phyloP scores from a whole-genome alignment of 345 rosid species.

The Moricandia arvensis region DNA sequence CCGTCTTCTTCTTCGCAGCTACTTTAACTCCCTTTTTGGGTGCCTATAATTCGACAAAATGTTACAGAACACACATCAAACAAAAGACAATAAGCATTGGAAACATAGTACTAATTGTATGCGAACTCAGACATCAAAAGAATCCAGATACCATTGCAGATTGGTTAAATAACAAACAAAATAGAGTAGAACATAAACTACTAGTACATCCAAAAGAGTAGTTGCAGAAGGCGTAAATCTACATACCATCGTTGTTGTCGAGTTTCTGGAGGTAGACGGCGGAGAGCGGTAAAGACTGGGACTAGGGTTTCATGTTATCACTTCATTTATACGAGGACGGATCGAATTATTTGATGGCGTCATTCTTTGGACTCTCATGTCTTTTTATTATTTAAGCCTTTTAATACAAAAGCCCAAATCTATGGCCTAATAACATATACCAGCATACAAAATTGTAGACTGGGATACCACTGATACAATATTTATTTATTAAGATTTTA shows the following conservation, averaged over 20 bases:
- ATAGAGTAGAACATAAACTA: neutral
- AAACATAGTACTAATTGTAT: neutral
- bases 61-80: neutral
- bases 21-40: constrained; percentile 50
- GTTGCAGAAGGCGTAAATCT: neutral
- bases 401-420: no score
- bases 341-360: no score
- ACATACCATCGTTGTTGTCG: constrained; percentile 24
- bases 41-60: constrained; percentile 34
- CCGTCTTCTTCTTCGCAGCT: constrained; percentile 38
- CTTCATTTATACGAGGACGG: no score
- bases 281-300: constrained; percentile 9
- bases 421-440: no score
- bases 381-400: neutral
- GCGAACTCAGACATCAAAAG: no score
- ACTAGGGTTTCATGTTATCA: constrained; percentile 35
- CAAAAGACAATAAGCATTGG: neutral
- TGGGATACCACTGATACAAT: no score
- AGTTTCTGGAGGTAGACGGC: constrained; percentile 27
- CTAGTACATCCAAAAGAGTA: neutral
- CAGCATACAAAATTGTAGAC: no score
- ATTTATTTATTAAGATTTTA: no score
- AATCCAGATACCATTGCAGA: neutral
- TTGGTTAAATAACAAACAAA: neutral
- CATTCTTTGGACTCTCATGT: no score